Base-by-base conservation (phyloP, 1,284 basidiomycete genomes). In the Anthracocystis walkeri region DNA sequence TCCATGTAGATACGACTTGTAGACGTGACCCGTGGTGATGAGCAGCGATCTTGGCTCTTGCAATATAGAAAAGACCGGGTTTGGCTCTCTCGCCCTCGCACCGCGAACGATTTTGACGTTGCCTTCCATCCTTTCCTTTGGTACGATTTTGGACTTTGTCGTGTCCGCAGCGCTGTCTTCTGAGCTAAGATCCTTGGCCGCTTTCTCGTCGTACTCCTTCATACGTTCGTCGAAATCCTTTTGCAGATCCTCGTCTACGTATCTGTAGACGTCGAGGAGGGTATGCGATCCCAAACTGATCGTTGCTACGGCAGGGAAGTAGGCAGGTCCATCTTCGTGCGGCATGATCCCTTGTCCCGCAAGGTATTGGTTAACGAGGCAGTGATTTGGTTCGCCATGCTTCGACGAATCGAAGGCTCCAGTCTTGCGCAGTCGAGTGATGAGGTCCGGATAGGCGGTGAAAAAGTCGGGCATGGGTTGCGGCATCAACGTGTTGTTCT, bases 281-380 rank as follows among this genome's bases (percentile, higher is more conserved):
- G 92, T 88, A 85, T 94, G 92, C 0, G 92, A 92, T 31, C 92
- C 92, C 58, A 97, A 87, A 12, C 94, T 95, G 61, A 97, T 87
- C 11, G 95, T 97, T 0, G 93, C 92, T 0, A 97, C 95, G 7
- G 92, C 90, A 0, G 94, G 92, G 78, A 91, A 88, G 86, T 97
- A 97, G 4, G 92, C 90, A 0, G 92, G 91, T 0, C 95, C 95
- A 83, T 97, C 95, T 86, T 97, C 91, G 81, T 97, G 95, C 0
- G 94, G 93, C 70, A 84, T 75, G 67, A 98, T 98, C 21, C 95
- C 95, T 86, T 97, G 94, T 1, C 93, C 93, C 7, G 93, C 89
- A 27, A 89, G 87, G 84, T 97, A 97, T 68, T 86, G 79, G 49
- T 91, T 93, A 55, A 80, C 74, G 42, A 79, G 77, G 67, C 96